phyloP scores from a whole-genome alignment of 169 alveolate genomes.

The Fabrea salina region DNA sequence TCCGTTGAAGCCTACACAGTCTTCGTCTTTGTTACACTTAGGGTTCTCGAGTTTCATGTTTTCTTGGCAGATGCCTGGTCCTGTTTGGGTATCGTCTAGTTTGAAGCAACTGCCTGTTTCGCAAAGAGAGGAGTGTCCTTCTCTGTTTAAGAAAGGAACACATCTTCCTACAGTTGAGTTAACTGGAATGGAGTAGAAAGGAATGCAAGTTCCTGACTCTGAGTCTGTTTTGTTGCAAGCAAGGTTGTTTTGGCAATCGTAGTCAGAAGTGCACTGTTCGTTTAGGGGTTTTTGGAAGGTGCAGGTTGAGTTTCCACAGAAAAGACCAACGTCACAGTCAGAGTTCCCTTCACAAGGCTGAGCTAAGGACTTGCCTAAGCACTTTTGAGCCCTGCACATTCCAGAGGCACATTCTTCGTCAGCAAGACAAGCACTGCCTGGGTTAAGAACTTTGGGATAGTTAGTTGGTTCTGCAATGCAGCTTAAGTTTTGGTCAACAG shows the following conservation, averaged over 20 bases:
- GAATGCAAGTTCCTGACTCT: neutral
- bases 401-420: neutral
- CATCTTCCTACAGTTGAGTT: conserved; percentile 3
- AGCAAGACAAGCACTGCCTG: neutral
- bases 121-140: conserved; percentile 9
- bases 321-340: conserved; percentile 15
- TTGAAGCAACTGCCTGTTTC: neutral
- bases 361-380: conserved; percentile 6
- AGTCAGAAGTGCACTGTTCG: neutral
- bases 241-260: neutral
- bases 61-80: conserved; percentile 21
- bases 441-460: too few relatives aligned
- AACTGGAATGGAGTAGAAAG: neutral
- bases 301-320: neutral
- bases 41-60: neutral
- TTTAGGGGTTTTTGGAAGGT: neutral
- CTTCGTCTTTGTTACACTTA: neutral
- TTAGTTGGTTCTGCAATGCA: too few relatives aligned
- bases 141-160: neutral
- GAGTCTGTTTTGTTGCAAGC: conserved; percentile 16
- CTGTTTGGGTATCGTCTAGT: neutral
- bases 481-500: too few relatives aligned
- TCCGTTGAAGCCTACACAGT: conserved; percentile 3
- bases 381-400: neutral
- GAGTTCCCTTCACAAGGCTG: neutral